phyloP scores from a whole-genome alignment of 441 rosid species.

The Syzygium malaccense region DNA sequence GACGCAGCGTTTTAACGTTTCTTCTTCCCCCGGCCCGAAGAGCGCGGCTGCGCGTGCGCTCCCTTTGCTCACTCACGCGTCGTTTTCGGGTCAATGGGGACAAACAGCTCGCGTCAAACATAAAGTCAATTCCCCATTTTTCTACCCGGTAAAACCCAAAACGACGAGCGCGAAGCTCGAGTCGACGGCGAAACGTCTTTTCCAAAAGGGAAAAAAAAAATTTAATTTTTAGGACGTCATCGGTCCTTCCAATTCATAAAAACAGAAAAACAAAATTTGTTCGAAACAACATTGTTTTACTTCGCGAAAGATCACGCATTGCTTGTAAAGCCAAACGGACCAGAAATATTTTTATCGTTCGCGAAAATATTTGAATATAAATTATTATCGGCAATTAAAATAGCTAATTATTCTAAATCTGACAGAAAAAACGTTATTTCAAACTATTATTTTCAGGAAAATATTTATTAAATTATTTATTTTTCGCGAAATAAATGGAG shows the following conservation, averaged over 20 bases:
- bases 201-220: not conserved
- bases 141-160: not conserved
- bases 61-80: not conserved
- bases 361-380: no score
- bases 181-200: not conserved
- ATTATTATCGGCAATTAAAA: no score
- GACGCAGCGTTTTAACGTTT: not conserved
- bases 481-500: not conserved
- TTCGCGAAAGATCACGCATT: not conserved
- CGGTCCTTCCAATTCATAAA: not conserved
- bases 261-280: not conserved
- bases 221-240: not conserved
- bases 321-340: no score
- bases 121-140: not conserved
- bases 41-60: not conserved
- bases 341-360: no score
- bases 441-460: accelerated
- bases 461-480: no score
- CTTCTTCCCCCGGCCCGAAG: not conserved
- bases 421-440: no score
- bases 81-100: not conserved
- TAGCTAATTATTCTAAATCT: no score
- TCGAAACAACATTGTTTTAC: not conserved
- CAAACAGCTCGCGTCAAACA: not conserved
- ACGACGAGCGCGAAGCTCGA: not conserved